Evolutionary conservation across 441 rosid genomes (phyloP).

Genomic region (Pelargonium cotyledonis): DNA sequence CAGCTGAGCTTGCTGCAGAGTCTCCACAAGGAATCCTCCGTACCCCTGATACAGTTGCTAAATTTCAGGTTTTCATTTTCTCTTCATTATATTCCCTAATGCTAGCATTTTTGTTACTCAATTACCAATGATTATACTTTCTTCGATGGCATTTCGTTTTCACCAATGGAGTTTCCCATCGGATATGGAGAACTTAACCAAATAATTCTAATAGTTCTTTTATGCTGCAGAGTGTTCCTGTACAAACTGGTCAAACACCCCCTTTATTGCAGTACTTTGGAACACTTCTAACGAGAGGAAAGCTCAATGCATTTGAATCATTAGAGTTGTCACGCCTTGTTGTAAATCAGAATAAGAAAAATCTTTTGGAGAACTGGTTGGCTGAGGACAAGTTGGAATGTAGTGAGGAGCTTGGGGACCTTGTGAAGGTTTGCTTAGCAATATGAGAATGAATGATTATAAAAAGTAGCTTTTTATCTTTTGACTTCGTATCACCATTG

Average conservation of each 20-base stretch:
- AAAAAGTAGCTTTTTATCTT: no score
- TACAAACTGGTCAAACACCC: constrained; percentile 98
- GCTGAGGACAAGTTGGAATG: constrained; percentile 99
- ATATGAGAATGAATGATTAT: constrained; percentile 1
- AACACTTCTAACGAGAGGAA: constrained; percentile 91
- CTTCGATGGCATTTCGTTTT: background rate
- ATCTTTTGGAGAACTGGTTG: constrained; percentile 95
- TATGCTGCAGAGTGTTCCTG: constrained; percentile 90
- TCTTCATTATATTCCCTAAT: background rate
- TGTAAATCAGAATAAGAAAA: constrained; percentile 97
- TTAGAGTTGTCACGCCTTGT: constrained; percentile 97
- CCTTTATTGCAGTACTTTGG: constrained; percentile 98
- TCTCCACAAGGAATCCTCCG: constrained; percentile 98
- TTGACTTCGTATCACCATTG: background rate
- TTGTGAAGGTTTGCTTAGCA: constrained; percentile 71
- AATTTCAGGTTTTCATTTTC: constrained; percentile 71
- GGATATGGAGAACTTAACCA: no score
- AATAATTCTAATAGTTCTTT: background rate
- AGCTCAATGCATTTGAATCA: constrained; percentile 94
- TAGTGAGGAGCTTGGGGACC: constrained; percentile 99
- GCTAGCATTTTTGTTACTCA: background rate
- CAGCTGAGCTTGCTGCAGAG: constrained; percentile 99
- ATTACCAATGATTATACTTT: background rate
- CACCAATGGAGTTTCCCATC: background rate
- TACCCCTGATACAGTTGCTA: constrained; percentile 98